phyloP scores from a whole-genome alignment of 2,329 filamentous ascomycete species.

The Fusarium sp. region DNA sequence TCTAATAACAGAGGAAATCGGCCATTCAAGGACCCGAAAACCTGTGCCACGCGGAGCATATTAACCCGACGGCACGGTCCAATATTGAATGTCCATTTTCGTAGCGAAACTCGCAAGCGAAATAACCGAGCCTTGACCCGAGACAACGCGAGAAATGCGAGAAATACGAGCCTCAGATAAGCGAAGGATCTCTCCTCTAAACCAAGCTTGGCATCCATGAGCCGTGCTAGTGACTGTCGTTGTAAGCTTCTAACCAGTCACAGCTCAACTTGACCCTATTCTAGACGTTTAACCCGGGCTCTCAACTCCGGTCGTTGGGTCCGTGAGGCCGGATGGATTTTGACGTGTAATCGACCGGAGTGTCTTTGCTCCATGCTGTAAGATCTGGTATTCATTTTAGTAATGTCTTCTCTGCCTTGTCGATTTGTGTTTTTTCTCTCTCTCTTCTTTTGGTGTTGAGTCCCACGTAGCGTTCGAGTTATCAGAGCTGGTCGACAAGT shows the following conservation, averaged over 20 bases:
- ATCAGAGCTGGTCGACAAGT: slow-evolving; percentile 3
- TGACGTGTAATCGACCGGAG: slow-evolving; percentile 1
- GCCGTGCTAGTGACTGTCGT: too few species aligned
- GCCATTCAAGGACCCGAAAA: slow-evolving; percentile 31
- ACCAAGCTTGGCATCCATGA: slow-evolving; percentile 15
- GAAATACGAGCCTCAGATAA: slow-evolving; percentile 13
- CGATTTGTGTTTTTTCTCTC: background rate
- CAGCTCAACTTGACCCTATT: background rate
- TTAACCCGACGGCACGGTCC: slow-evolving; percentile 10
- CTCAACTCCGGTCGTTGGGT: slow-evolving; percentile 7
- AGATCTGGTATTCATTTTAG: too few species aligned
- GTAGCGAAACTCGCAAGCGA: too few species aligned
- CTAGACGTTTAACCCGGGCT: background rate
- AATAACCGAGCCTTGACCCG: background rate
- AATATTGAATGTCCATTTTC: too few species aligned
- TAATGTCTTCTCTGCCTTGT: background rate
- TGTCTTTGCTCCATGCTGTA: background rate
- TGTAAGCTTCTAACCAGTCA: background rate
- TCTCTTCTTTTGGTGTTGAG: background rate
- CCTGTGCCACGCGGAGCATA: slow-evolving; percentile 29
- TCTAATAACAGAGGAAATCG: background rate
- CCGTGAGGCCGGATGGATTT: slow-evolving; percentile 6
- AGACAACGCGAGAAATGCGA: slow-evolving; percentile 24
- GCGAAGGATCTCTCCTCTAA: slow-evolving; percentile 15
- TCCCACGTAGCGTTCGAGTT: background rate